Evolutionary conservation across 495 filamentous ascomycete species (phyloP).

Genomic region (Neurospora tetrasperma): DNA sequence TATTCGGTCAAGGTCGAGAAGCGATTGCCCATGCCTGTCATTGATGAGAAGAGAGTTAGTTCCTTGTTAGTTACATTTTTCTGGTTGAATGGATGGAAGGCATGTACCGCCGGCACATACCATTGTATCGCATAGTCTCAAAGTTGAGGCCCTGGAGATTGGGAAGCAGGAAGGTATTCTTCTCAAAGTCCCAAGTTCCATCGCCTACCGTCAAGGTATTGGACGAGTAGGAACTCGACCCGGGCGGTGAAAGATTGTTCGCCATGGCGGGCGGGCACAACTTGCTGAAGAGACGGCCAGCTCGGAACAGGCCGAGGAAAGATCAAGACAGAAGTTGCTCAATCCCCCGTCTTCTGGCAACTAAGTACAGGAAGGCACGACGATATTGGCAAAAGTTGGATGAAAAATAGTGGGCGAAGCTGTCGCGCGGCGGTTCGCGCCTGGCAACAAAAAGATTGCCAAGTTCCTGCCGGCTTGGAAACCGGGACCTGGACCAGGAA

Average conservation of each 20-base stretch:
- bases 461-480: background rate
- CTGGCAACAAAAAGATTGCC: conserved; percentile 1
- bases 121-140: conserved; percentile 93
- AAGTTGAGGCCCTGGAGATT: conserved; percentile 82
- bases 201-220: conserved; percentile 80
- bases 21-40: conserved; percentile 79
- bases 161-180: conserved; percentile 80
- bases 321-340: background rate
- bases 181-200: conserved; percentile 78
- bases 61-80: conserved; percentile 2
- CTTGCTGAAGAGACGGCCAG: conserved; percentile 10
- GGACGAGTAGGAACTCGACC: conserved; percentile 73
- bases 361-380: background rate
- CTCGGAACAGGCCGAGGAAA: conserved; percentile 7
- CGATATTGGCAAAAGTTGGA: background rate
- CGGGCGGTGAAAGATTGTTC: conserved; percentile 57
- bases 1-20: conserved; percentile 70
- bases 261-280: conserved; percentile 36
- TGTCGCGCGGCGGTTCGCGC: background rate
- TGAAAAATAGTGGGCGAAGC: background rate
- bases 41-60: background rate
- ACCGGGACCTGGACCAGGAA: background rate
- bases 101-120: conserved; percentile 38
- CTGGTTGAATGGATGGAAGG: background rate
- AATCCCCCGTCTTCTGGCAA: background rate